Conservation (phyloP, 169 alveolate species). For the Plasmodium chabaudi region DNA sequence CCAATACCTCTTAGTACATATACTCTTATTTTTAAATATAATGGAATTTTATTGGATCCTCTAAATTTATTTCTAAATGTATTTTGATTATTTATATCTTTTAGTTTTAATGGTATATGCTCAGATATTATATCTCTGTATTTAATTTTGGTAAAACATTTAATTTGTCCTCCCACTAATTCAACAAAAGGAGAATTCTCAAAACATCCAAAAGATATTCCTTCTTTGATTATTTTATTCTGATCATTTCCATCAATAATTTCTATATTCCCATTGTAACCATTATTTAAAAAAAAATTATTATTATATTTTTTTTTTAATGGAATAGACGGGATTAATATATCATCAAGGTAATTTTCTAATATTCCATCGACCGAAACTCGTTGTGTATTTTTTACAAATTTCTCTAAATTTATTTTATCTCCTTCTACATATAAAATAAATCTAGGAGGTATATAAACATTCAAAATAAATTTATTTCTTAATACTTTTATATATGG, state of each 20-base stretch:
- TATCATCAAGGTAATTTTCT: conserved; percentile 82
- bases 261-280: no score
- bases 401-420: conserved; percentile 75
- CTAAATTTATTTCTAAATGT: conserved; percentile 80
- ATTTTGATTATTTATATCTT: conserved; percentile 67
- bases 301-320: conserved; percentile 69
- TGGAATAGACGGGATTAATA: conserved; percentile 80
- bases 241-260: background rate
- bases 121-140: conserved; percentile 54
- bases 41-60: conserved; percentile 85
- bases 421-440: conserved; percentile 87
- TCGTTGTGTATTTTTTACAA: conserved; percentile 72
- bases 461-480: conserved; percentile 82
- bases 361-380: conserved; percentile 83
- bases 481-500: conserved; percentile 83
- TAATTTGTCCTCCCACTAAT: conserved; percentile 67
- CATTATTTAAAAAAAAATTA: background rate
- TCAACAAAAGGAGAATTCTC: conserved; percentile 68
- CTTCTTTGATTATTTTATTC: conserved; percentile 42
- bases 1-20: conserved; percentile 85
- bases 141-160: conserved; percentile 71
- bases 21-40: conserved; percentile 84
- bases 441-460: conserved; percentile 88
- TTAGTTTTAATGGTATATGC: conserved; percentile 65
- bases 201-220: conserved; percentile 59